Conservation (phyloP, 2,329 filamentous ascomycete genomes). For the Talaromyces sp. region DNA sequence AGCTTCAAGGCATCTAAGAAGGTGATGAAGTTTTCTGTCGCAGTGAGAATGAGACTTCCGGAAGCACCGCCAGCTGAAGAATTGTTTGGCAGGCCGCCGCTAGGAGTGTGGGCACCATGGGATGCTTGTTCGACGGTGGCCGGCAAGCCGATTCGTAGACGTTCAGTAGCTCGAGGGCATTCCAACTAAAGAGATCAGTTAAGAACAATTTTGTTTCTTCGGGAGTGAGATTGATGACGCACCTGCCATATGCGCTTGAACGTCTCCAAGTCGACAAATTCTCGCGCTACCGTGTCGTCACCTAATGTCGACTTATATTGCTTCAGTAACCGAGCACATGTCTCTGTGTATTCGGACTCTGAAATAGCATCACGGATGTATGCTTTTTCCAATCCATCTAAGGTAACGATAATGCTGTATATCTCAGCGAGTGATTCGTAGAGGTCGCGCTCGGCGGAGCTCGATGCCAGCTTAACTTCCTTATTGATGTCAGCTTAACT, state of each 20-base stretch:
- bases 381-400: slow-evolving; percentile 93
- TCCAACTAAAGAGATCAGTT: slow-evolving; percentile 63
- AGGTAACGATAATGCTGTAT: slow-evolving; percentile 93
- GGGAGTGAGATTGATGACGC: slow-evolving; percentile 37
- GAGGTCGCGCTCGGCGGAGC: slow-evolving; percentile 81
- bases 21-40: slow-evolving; percentile 97
- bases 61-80: slow-evolving; percentile 43
- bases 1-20: slow-evolving; percentile 93
- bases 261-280: slow-evolving; percentile 81
- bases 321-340: slow-evolving; percentile 87
- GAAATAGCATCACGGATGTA: slow-evolving; percentile 93
- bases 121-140: slow-evolving; percentile 68
- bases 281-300: slow-evolving; percentile 83
- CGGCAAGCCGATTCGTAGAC: slow-evolving; percentile 86
- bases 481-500: slow-evolving; percentile 39
- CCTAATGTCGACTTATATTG: slow-evolving; percentile 94
- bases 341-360: slow-evolving; percentile 91
- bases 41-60: slow-evolving; percentile 74
- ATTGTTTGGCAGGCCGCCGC: slow-evolving; percentile 32
- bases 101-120: slow-evolving; percentile 46
- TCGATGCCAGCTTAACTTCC: slow-evolving; percentile 91
- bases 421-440: slow-evolving; percentile 96
- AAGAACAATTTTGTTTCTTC: slow-evolving; percentile 1
- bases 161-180: slow-evolving; percentile 88
- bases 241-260: slow-evolving; percentile 94